Evolutionary conservation across 345 rosid genomes (phyloP), one percentile per base, ranked within the genome.

Genomic region (Salix brachista): DNA sequence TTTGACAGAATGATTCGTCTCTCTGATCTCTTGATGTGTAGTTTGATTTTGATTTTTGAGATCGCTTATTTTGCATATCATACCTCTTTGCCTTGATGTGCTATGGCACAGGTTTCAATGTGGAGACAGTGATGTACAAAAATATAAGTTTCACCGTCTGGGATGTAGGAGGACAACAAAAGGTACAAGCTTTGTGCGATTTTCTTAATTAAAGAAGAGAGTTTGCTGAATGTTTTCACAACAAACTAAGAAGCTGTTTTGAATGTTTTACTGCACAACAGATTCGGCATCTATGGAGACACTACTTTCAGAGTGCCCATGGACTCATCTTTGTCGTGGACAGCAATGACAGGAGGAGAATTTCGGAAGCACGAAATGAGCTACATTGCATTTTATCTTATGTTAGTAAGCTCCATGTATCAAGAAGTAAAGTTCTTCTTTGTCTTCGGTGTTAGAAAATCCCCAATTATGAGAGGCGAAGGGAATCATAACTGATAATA

Each of bases 211-310:
- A n/a, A 56, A n/a, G 28, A 56, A n/a, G 62, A 9, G 62, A n/a
- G 26, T n/a, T 56, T 56, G 62, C 28, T 56, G 62, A n/a, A 56
- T 56, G 62, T n/a, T 34, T 30, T 14, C 39, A 13, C n/a, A 12
- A 13, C 1, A 23, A 65, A 30, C 37, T 13, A 30, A 2, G 25
- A 65, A 46, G 58, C 16, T 3, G 14, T 26, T 26, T 72, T 67
- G 14, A 39, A 11, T 64, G 32, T 42, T 61, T 46, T 46, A 14
- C 30, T 46, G 30, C 70, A 34, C 5, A 52, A 84, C 88, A 90
- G 98, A 89, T 93, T 74, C 85, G 98, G 71, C 83, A 89, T 5
- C 25, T 91, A 60, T 93, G 97, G 98, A 90, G 88, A 84, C 93
- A 89, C 77, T 91, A 89, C 85, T 86, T 89, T 64, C 84, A 81